Base-by-base conservation (phyloP, 371 early-diverging fungal species). In the Circinella umbellata region DNA sequence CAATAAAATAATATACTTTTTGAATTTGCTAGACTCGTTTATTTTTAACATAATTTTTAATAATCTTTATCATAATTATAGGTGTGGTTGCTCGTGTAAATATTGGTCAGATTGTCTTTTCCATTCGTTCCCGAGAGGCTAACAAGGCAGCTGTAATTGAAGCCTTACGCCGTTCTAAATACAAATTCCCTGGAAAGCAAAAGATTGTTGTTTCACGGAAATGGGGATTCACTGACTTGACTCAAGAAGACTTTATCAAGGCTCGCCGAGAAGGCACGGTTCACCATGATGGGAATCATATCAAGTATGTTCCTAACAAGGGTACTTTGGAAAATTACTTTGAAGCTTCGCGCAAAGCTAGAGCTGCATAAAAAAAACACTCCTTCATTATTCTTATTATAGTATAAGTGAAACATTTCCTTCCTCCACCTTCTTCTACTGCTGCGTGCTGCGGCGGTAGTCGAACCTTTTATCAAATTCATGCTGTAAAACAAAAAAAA, bases 181-280 rank as follows among this genome's bases (percentile, higher is more conserved):
- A 99, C 95, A 99, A 99, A 94, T 99, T 99, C 91, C 98, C 99
- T 68, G 99, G 99, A 76, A 95, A 97, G 78, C 99, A 99, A 83
- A 95, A 96, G 93, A 97, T 99, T 78, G 90, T 98, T 73, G 89
- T 98, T 79, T 98, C 98, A 86, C 95, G 97, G 91, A 99, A 98
- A 90, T 98, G 98, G 98, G 99, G 99, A 75, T 99, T 99, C 93
- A 99, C 99, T 89, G 94, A 96, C 84, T 86, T 99, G 69, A 82
- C 91, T 54, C 96, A 96, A 73, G 97, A 94, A 75, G 97, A 99
- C 76, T 95, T 96, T 80, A 86, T 94, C 69, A 92, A 81, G 65
- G 90, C 87, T 62, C 92, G 97, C 71, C 84, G 87, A 73, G 89
- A 87, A 64, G 95, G 95, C 70, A 83, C 78, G 74, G 86, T 98